Base-by-base conservation (phyloP, 2,329 filamentous ascomycete species). In the Cordyceps fumosorosea region DNA sequence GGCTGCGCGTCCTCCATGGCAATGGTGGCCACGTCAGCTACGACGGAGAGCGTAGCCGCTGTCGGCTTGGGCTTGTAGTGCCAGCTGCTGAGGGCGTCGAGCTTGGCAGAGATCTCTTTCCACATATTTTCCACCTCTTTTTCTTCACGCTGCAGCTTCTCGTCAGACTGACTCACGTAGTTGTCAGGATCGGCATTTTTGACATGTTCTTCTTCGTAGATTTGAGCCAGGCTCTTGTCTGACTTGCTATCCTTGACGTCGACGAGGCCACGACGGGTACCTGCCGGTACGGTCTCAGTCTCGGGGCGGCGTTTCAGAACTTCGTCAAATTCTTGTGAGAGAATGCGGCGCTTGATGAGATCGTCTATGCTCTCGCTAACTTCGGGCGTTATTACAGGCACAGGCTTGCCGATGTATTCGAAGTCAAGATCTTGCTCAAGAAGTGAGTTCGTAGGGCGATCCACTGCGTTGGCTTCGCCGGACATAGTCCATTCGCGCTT, bases 341-440 rank as follows among this genome's bases (percentile, higher is more conserved):
- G 78, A 67, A 99, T 97, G 56, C 95, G 89, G 45, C 91, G 86
- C 77, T 98, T 98, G 78, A 99, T 93, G 63, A 99, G 84, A 40
- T 90, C 89, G 75, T 99, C 95, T 62, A 99, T 96, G 68, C 88
- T 87, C 74, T 97, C 93, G 60, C 87, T 96, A 47, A 96, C 82
- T 74, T 97, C 93, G 48, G 90, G 88, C 0, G 95, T 98, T 72
- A 97, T 92, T 64, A 98, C 90, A 1, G 93, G 91, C 0, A 98
- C 89, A 0, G 95, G 93, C 74, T 98, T 99, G 70, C 95, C 95
- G 24, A 91, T 86, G 69, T 96, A 87, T 76, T 99, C 95, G 71
- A 98, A 99, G 67, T 98, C 93, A 29, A 99, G 83, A 69, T 98
- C 92, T 76, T 98, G 87, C 72, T 98, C 93, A 1, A 99, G 84